Percentiles rank a stretch among this genome's conserved stretches.
Conservation (phyloP, 2,329 filamentous ascomycete species). For the Akanthomyces dipterigenus region DNA sequence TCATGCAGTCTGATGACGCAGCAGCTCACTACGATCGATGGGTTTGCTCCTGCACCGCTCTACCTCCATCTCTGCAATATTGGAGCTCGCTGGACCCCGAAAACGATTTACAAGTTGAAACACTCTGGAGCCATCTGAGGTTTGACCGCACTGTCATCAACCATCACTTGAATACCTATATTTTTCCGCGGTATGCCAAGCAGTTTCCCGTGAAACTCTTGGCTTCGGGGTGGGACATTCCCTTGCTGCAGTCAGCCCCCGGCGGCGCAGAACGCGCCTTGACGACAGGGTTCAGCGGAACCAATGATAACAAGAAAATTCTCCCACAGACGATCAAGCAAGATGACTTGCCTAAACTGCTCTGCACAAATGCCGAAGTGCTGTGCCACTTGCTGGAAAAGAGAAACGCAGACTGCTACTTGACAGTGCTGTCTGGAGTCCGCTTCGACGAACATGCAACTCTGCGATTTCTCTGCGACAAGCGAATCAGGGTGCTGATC, state of each 20-base stretch:
- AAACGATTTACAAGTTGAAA: constrained; percentile 42
- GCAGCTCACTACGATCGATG: constrained; percentile 48
- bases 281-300: constrained; percentile 66
- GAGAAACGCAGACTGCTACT: constrained; percentile 42
- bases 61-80: constrained; percentile 40
- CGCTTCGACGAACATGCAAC: constrained; percentile 27
- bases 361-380: constrained; percentile 58
- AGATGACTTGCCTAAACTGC: constrained; percentile 47
- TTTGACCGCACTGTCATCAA: constrained; percentile 47
- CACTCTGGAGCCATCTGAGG: constrained; percentile 45
- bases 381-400: constrained; percentile 48
- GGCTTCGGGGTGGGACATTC: constrained; percentile 62
- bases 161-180: constrained; percentile 55
- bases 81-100: constrained; percentile 55
- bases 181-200: constrained; percentile 59
- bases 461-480: constrained; percentile 29
- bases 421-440: constrained; percentile 17
- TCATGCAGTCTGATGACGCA: constrained; percentile 51
- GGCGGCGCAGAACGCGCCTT: constrained; percentile 14
- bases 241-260: constrained; percentile 29
- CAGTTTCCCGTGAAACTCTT: constrained; percentile 58
- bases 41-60: constrained; percentile 28
- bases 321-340: constrained; percentile 58
- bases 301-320: constrained; percentile 56
- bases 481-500: constrained; percentile 47